Percentiles rank a stretch among this genome's conserved stretches.
Conservation (phyloP, 106 monocot genomes). For the Allium cepa region DNA sequence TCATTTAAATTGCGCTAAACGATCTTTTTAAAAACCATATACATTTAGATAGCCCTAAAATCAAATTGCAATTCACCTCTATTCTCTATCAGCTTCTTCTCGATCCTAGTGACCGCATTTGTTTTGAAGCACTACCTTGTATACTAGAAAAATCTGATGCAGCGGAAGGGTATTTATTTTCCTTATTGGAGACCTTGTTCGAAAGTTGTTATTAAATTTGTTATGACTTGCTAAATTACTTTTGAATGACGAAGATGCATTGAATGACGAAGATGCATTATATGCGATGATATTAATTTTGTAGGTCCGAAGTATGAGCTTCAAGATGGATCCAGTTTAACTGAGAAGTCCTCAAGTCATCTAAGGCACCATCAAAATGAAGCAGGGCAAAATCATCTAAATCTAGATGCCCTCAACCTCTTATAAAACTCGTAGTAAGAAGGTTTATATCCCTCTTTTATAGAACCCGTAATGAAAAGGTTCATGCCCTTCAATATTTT, state of each 20-base stretch:
- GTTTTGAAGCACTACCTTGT: too few relatives aligned
- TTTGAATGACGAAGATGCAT: too few relatives aligned
- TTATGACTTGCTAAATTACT: too few relatives aligned
- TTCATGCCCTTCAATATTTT: not conserved
- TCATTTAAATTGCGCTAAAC: too few relatives aligned
- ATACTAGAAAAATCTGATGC: slow-evolving; percentile 92
- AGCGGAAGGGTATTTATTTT: slow-evolving; percentile 58
- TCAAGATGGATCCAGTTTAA: slow-evolving; percentile 93
- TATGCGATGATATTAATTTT: slow-evolving; percentile 7
- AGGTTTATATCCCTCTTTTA: not conserved
- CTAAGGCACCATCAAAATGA: slow-evolving; percentile 82
- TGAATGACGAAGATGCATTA: not conserved
- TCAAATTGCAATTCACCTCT: slow-evolving; percentile 83
- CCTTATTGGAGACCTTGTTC: not conserved
- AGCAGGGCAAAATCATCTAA: slow-evolving; percentile 52
- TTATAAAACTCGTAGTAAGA: slow-evolving; percentile 86
- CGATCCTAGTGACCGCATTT: too few relatives aligned
- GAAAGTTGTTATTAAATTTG: too few relatives aligned
- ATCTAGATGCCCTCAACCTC: slow-evolving; percentile 80
- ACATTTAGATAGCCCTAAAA: slow-evolving; percentile 78
- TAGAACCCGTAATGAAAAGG: too few relatives aligned
- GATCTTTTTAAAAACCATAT: slow-evolving; percentile 1
- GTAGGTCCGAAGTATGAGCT: slow-evolving; percentile 92
- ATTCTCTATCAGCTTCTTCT: too few relatives aligned
- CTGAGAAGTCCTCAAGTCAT: slow-evolving; percentile 86